Conservation (phyloP, 306 rosid species). For the Trifolium dubium region DNA sequence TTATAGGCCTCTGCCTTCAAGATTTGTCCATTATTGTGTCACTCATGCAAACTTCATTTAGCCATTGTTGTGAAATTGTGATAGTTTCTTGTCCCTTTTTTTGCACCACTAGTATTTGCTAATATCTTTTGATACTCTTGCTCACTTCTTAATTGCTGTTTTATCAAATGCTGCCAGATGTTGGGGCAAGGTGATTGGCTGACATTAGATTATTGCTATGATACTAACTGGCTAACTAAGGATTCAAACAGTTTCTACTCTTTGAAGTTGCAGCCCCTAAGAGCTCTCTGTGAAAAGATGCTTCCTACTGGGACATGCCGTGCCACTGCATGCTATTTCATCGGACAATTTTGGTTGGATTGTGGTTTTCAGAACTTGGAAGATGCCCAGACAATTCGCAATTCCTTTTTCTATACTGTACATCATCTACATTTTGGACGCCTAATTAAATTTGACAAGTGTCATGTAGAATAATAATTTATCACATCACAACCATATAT, state of each 20-base stretch:
- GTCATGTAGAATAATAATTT: constrained; percentile 55
- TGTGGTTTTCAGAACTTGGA: constrained; percentile 56
- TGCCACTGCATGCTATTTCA: constrained; percentile 36
- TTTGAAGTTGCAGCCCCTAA: constrained; percentile 65
- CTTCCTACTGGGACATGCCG: constrained; percentile 46
- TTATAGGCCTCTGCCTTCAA: background rate
- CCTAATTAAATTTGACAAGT: constrained; percentile 51
- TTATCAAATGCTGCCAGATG: constrained; percentile 70
- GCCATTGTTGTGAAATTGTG: constrained; percentile 1
- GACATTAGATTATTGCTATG: constrained; percentile 52
- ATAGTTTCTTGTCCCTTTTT: background rate
- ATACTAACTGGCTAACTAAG: constrained; percentile 64
- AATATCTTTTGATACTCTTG: constrained; percentile 12
- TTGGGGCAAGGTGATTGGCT: constrained; percentile 74
- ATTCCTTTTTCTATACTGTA: constrained; percentile 52
- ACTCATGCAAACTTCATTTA: constrained; percentile 15
- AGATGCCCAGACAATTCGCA: constrained; percentile 50
- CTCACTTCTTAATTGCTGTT: constrained; percentile 39
- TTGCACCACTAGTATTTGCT: constrained; percentile 6
- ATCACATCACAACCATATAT: constrained; percentile 38
- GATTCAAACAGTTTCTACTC: constrained; percentile 64
- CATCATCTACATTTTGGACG: constrained; percentile 47
- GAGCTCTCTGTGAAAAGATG: constrained; percentile 59
- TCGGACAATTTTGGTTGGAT: constrained; percentile 51
- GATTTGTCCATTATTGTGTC: constrained; percentile 4